Percentiles rank a stretch among this genome's conserved stretches.
These are phyloP conservation scores for Citrus medica DNA, from an alignment of 345 rosid genomes.

Conservation along the genomic window DNA sequence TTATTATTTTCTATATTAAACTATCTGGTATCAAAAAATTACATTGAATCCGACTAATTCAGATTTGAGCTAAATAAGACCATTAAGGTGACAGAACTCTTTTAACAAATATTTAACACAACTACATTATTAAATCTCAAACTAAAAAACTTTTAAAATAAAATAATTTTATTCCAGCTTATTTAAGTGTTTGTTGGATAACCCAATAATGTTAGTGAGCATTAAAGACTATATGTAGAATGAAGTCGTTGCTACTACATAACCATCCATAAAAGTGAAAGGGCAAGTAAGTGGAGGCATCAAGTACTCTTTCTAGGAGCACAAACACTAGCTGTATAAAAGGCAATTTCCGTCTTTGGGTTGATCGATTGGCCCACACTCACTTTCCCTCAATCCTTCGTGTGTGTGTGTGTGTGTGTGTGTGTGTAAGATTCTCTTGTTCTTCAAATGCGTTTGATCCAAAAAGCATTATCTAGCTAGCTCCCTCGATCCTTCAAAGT, in stretches of 20 bases:
- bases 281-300: constrained; percentile 12
- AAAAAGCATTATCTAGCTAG: constrained; percentile 8
- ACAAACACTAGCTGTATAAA: constrained; percentile 11
- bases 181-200: too few species aligned
- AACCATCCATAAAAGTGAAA: neutral
- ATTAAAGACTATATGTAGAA: neutral
- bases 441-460: neutral
- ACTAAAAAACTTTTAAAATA: too few species aligned
- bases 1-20: too few species aligned
- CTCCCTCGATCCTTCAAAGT: neutral
- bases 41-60: too few species aligned
- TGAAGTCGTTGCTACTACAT: neutral
- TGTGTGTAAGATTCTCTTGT: constrained; percentile 12
- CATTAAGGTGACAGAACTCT: accelerated
- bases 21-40: accelerated
- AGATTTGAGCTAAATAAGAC: accelerated
- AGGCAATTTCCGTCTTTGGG: constrained; percentile 29
- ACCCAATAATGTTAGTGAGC: neutral
- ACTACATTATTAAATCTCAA: accelerated
- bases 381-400: neutral
- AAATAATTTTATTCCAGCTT: too few species aligned
- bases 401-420: neutral
- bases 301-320: constrained; percentile 1
- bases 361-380: constrained; percentile 16
- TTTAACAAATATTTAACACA: too few species aligned